A percentile compares a stretch with the other conserved stretches of the same genome.
Conservation (phyloP, 2,329 filamentous ascomycete species). For the Colletotrichum shisoi region DNA sequence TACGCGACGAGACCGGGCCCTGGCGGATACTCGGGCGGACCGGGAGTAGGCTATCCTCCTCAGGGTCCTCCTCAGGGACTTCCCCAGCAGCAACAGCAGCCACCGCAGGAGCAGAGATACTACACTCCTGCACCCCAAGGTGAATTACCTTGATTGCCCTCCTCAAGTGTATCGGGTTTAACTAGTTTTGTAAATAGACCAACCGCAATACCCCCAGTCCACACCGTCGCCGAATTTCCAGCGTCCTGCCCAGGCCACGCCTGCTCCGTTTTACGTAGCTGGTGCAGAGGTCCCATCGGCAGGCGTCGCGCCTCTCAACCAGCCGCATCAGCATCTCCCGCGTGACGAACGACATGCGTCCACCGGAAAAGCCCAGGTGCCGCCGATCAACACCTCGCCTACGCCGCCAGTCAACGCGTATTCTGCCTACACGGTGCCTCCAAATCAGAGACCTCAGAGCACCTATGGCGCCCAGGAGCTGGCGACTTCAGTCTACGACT, state of each 20-base stretch:
- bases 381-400: conserved; percentile 61
- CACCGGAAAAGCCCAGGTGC: conserved; percentile 58
- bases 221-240: conserved; percentile 65
- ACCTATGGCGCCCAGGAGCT: conserved; percentile 79
- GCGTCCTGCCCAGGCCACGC: conserved; percentile 58
- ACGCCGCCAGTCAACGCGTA: conserved; percentile 61
- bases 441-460: conserved; percentile 67
- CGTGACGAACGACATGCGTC: conserved; percentile 58
- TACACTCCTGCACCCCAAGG: conserved; percentile 69
- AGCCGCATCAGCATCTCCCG: conserved; percentile 60
- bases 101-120: conserved; percentile 60
- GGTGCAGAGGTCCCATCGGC: conserved; percentile 63
- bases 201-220: conserved; percentile 57
- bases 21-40: conserved; percentile 54
- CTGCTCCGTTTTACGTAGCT: conserved; percentile 72
- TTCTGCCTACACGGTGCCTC: conserved; percentile 57
- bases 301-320: conserved; percentile 43
- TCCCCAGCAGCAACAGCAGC: conserved; percentile 39
- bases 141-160: conserved; percentile 45
- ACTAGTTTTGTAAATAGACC: conserved; percentile 50
- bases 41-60: conserved; percentile 50
- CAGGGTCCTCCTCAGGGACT: conserved; percentile 52
- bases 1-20: conserved; percentile 63
- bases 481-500: conserved; percentile 79
- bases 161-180: conserved; percentile 36